phyloP scores from a whole-genome alignment of 129 eudicot species.

The Saussurea involucrata region DNA sequence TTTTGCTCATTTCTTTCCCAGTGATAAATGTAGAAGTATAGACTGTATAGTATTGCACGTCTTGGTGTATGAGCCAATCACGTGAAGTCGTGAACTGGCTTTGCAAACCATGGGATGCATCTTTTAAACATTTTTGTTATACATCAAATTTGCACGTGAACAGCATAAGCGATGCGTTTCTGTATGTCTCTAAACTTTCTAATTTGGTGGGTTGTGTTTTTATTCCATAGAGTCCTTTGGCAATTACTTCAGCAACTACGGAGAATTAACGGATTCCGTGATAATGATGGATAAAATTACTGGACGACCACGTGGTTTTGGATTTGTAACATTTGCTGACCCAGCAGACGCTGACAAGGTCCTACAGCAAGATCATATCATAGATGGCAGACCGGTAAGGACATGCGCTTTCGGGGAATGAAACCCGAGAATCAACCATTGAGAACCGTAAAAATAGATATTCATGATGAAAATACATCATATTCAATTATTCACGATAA shows the following conservation, averaged over 20 bases:
- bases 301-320: slow-evolving; percentile 92
- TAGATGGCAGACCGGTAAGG: slow-evolving; percentile 82
- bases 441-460: too few species aligned
- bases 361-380: slow-evolving; percentile 78
- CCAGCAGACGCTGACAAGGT: slow-evolving; percentile 80
- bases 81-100: too few species aligned
- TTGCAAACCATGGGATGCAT: neutral
- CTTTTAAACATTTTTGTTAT: neutral
- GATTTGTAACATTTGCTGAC: slow-evolving; percentile 84
- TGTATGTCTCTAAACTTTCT: neutral
- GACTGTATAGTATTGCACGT: too few species aligned
- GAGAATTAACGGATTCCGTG: slow-evolving; percentile 80
- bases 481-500: too few species aligned
- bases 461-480: neutral
- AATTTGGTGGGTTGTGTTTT: neutral
- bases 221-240: slow-evolving; percentile 60
- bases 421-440: too few species aligned
- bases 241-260: slow-evolving; percentile 75
- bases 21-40: too few species aligned
- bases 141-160: neutral
- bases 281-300: slow-evolving; percentile 85
- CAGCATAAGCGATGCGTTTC: neutral
- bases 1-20: too few species aligned
- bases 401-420: neutral
- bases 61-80: too few species aligned